Evolutionary conservation across 2,329 filamentous ascomycete genomes (phyloP), one percentile per base, ranked within the genome.

Genomic region (Stagonosporopsis rhizophila): DNA sequence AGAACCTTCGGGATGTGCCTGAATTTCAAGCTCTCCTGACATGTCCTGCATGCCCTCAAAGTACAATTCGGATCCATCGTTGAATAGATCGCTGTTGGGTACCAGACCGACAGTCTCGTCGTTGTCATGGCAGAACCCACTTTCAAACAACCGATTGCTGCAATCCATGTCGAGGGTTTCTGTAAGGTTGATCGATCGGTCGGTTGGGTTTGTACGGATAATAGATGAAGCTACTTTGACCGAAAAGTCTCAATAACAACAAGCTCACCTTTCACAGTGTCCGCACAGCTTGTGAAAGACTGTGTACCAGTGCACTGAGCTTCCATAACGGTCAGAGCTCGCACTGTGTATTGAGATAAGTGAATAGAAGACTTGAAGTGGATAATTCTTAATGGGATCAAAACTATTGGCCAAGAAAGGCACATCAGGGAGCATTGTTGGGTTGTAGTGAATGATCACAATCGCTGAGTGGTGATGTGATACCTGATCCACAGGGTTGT

Each of bases 51-150:
- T 15, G 2, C 17, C 9, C 14, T 32, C 12, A n/a, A 4, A 14
- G 15, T 42, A 51, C 5, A 56, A 17, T 20, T 46, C 47, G 4
- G 37, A 28, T 19, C 47, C 53, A 7, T 47, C 30, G 22, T 40
- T 17, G 40, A 56, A 46, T 2, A 44, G 49, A 19, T 41, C 41
- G 15, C 27, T 45, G 35, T 51, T 22, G 11, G 41, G 46, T 2
- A 47, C 7, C 2, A 42, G 23, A 3, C 27, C 9, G 4, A 38
- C 11, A 30, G 50, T 42, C 11, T 28, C 28, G 2, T 23, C 17
- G 2, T 46, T 19, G 2, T 50, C 6, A 7, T 45, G 1, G 4
- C 15, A 23, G 2, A 22, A 25, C 9, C 20, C 15, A 6, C 27
- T 28, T n/a, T 41, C 34, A 14, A 35, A 19, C 11, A 30, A 19